Evolutionary conservation across 805 yeast genomes (phyloP).

Genomic region (Jamesozyma rosinii): DNA sequence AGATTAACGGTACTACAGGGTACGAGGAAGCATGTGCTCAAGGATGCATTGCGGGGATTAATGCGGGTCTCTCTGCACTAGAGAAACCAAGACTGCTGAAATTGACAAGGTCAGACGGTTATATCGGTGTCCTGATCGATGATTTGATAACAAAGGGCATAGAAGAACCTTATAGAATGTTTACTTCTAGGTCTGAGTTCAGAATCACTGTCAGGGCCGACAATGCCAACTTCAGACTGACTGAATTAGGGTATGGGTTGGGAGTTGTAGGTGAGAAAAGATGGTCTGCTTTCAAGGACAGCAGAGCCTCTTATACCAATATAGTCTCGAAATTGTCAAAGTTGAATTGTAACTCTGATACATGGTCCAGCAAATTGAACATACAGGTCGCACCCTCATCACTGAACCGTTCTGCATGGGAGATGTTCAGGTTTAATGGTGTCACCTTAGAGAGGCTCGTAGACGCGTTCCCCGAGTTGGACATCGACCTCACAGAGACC

Average conservation of each 20-base stretch:
- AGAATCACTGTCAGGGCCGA: conserved; percentile 85
- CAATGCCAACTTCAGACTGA: conserved; percentile 83
- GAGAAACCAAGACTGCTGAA: conserved; percentile 32
- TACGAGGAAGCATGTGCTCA: conserved; percentile 98
- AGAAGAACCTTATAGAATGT: conserved; percentile 95
- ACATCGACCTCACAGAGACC: conserved; percentile 21
- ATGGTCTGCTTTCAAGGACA: conserved; percentile 39
- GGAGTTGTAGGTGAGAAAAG: conserved; percentile 64
- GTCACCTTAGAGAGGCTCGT: conserved; percentile 24
- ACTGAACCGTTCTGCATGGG: conserved; percentile 55
- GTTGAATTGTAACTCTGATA: conserved; percentile 42
- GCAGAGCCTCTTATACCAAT: conserved; percentile 36
- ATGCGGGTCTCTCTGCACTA: conserved; percentile 61
- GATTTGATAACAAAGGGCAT: conserved; percentile 93
- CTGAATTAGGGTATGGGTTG: conserved; percentile 50
- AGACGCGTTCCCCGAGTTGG: conserved; percentile 32
- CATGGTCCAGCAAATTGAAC: conserved; percentile 51
- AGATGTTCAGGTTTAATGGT: conserved; percentile 52
- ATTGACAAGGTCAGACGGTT: conserved; percentile 72
- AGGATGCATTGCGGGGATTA: conserved; percentile 90
- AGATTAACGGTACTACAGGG: conserved; percentile 97
- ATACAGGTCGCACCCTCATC: conserved; percentile 47
- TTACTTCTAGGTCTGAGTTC: conserved; percentile 91
- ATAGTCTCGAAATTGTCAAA: conserved; percentile 40
- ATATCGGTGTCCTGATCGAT: conserved; percentile 85